phyloP scores from a whole-genome alignment of 2,329 filamentous ascomycete genomes.

The Monosporascus sp. region DNA sequence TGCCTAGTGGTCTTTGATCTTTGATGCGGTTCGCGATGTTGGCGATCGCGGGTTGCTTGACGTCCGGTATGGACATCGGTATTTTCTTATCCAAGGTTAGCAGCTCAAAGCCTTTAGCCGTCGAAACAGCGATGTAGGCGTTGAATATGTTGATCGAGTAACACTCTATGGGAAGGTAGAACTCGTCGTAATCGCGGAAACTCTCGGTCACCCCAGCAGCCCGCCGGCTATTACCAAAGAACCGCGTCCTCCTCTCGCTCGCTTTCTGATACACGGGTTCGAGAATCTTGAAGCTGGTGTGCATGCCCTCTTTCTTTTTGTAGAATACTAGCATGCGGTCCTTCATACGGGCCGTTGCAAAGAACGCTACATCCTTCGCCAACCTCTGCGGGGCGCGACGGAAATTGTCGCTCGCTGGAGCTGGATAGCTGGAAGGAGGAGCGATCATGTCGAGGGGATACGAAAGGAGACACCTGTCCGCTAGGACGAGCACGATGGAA shows the following conservation, averaged over 20 bases:
- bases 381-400: conserved; percentile 88
- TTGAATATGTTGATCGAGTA: conserved; percentile 96
- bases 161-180: conserved; percentile 94
- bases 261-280: conserved; percentile 95
- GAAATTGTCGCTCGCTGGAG: conserved; percentile 63
- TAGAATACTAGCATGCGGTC: conserved; percentile 92
- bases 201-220: conserved; percentile 78
- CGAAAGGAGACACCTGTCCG: conserved; percentile 85
- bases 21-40: conserved; percentile 81
- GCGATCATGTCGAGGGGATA: conserved; percentile 87
- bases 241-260: conserved; percentile 71
- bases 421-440: conserved; percentile 56
- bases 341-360: conserved; percentile 94
- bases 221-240: conserved; percentile 53
- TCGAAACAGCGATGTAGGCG: conserved; percentile 85
- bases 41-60: conserved; percentile 70
- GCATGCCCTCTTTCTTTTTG: conserved; percentile 89
- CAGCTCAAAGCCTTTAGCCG: conserved; percentile 88
- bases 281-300: conserved; percentile 93
- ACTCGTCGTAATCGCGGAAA: conserved; percentile 97
- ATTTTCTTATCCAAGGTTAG: conserved; percentile 97
- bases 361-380: conserved; percentile 91
- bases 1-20: conserved; percentile 81
- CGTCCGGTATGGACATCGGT: conserved; percentile 86
- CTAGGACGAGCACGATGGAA: conserved; percentile 83